These are phyloP conservation scores for Ascochyta fabae DNA, from an alignment of 2,329 filamentous ascomycete species.

Conservation along the genomic window DNA sequence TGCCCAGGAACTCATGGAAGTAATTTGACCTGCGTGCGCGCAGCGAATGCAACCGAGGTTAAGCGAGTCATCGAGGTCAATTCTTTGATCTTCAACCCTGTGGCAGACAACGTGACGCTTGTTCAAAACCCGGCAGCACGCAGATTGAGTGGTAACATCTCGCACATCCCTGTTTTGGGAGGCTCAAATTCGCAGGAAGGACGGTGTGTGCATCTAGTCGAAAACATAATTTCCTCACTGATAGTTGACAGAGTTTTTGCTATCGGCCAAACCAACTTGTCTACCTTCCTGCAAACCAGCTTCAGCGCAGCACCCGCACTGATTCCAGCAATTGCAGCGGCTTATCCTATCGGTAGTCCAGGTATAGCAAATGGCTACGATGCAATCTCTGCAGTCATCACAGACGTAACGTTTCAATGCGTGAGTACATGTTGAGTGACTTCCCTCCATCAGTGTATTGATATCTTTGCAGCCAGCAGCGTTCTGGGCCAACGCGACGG, in stretches of 20 bases:
- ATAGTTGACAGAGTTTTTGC: slow-evolving; percentile 22
- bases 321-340: slow-evolving; percentile 23
- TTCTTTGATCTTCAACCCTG: slow-evolving; percentile 27
- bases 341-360: slow-evolving; percentile 29
- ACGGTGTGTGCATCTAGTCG: slow-evolving; percentile 4
- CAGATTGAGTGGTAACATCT: slow-evolving; percentile 31
- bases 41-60: slow-evolving; percentile 25
- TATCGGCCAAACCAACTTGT: slow-evolving; percentile 25
- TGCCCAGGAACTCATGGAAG: slow-evolving; percentile 26
- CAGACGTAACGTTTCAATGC: slow-evolving; percentile 29
- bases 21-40: slow-evolving; percentile 33
- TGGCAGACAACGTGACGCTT: slow-evolving; percentile 32
- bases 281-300: slow-evolving; percentile 24
- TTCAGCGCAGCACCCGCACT: slow-evolving; percentile 21
- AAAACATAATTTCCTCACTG: not conserved
- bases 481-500: slow-evolving; percentile 33
- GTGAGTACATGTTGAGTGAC: not conserved
- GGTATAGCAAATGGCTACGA: slow-evolving; percentile 27
- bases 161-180: slow-evolving; percentile 32
- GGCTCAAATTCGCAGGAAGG: slow-evolving; percentile 40
- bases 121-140: slow-evolving; percentile 24
- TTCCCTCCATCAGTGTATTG: not conserved
- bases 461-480: slow-evolving; percentile 17
- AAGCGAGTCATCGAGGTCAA: slow-evolving; percentile 28
- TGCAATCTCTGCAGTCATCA: slow-evolving; percentile 24